Evolutionary conservation across 2,329 filamentous ascomycete species (phyloP).

Genomic region (Cercospora zeae-maydis): DNA sequence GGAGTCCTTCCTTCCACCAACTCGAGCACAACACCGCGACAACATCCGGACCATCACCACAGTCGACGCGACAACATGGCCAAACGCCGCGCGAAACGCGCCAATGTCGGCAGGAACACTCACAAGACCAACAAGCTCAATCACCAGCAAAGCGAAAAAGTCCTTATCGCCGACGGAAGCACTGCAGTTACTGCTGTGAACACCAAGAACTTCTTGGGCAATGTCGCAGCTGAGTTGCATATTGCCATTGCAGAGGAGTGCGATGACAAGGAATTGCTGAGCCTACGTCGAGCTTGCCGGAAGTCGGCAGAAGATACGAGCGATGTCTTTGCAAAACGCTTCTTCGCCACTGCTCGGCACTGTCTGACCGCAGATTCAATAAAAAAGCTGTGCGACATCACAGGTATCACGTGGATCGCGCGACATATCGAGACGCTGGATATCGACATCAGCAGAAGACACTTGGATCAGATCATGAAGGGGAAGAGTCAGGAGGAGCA

Average conservation of each 20-base stretch:
- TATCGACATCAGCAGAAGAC: neutral
- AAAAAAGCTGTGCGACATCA: neutral
- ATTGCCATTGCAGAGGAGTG: neutral
- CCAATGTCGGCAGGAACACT: neutral
- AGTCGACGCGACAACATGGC: neutral
- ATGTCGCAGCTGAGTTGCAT: neutral
- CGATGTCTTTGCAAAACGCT: neutral
- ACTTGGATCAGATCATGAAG: neutral
- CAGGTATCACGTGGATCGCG: neutral
- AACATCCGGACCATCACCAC: too few relatives aligned
- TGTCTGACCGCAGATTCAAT: neutral
- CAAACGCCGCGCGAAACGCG: neutral
- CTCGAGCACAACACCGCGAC: too few relatives aligned
- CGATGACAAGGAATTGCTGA: neutral
- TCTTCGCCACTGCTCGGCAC: neutral
- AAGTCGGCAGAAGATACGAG: neutral
- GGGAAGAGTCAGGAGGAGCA: neutral
- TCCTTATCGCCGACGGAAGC: neutral
- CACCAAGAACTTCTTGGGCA: neutral
- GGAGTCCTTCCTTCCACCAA: too few relatives aligned
- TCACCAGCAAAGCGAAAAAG: neutral
- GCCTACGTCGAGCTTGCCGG: neutral
- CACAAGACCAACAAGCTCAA: neutral
- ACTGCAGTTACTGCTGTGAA: neutral
- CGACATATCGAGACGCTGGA: neutral